Percentiles rank a stretch among this genome's conserved stretches.
Conservation (phyloP, 441 rosid species). For the Euphorbia schlechtendalii region DNA sequence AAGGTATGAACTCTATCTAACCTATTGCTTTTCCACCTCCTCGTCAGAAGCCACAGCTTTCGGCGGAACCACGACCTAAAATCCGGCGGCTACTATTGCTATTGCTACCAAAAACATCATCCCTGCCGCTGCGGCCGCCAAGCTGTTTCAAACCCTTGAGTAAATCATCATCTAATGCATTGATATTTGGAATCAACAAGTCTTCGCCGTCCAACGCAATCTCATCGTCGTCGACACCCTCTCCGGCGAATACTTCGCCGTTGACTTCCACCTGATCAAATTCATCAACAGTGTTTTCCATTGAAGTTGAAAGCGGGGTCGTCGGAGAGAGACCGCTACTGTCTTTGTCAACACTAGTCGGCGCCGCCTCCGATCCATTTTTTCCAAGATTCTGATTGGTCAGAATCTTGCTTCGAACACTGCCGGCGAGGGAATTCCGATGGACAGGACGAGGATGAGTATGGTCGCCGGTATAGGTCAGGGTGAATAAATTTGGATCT, state of each 20-base stretch:
- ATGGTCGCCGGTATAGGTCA: slow-evolving; percentile 78
- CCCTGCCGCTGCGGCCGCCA: slow-evolving; percentile 16
- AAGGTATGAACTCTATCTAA: no score
- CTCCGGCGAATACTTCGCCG: not conserved
- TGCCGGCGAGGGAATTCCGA: slow-evolving; percentile 86
- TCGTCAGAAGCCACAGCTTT: slow-evolving; percentile 19
- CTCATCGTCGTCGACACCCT: slow-evolving; percentile 9
- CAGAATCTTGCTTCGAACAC: slow-evolving; percentile 52
- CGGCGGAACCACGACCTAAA: slow-evolving; percentile 17
- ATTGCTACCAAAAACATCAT: not conserved
- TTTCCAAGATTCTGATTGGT: slow-evolving; percentile 18
- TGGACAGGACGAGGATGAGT: slow-evolving; percentile 76
- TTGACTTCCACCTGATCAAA: not conserved
- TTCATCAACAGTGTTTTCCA: not conserved
- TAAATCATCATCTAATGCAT: slow-evolving; percentile 42
- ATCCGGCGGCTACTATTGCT: slow-evolving; percentile 8
- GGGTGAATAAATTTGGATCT: slow-evolving; percentile 53
- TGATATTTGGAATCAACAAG: slow-evolving; percentile 47
- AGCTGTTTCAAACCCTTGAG: slow-evolving; percentile 35
- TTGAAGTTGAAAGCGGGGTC: slow-evolving; percentile 35
- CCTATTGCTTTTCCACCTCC: no score
- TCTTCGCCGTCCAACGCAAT: slow-evolving; percentile 27
- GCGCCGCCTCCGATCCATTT: slow-evolving; percentile 21
- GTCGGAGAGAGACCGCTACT: slow-evolving; percentile 45
- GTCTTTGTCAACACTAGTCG: slow-evolving; percentile 12